Evolutionary conservation across 2,329 filamentous ascomycete species (phyloP).

Genomic region (Aureobasidium sp.): DNA sequence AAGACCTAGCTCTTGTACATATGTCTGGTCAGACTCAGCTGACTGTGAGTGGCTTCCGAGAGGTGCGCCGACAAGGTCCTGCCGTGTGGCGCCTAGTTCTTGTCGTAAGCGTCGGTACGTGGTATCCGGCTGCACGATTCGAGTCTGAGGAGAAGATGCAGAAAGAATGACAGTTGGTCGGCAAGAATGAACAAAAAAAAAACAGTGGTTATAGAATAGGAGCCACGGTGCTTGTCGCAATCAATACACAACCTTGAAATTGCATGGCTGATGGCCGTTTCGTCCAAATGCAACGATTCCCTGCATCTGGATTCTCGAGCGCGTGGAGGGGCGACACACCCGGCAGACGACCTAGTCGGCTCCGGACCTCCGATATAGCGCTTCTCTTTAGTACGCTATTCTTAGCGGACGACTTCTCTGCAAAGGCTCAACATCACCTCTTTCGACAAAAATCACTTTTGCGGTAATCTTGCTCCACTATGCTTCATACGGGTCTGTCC

Average conservation of each 20-base stretch:
- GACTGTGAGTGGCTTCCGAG: not conserved
- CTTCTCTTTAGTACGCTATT: not conserved
- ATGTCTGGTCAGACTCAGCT: not conserved
- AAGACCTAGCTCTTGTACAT: not conserved
- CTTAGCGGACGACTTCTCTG: not conserved
- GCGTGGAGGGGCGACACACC: not conserved
- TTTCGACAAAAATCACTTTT: not conserved
- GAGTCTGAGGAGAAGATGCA: not conserved
- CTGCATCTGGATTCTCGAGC: not conserved
- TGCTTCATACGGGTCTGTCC: not conserved
- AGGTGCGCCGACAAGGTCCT: conserved; percentile 1
- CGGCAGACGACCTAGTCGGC: not conserved
- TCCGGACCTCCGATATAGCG: not conserved
- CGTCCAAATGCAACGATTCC: not conserved
- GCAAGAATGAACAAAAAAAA: not conserved
- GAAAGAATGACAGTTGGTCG: not conserved
- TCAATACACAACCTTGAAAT: not conserved
- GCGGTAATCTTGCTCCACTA: not conserved
- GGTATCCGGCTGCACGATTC: not conserved
- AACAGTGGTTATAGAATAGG: not conserved
- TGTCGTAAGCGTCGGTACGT: not conserved
- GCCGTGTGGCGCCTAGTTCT: not conserved
- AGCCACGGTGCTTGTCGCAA: not conserved
- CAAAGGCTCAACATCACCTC: not conserved
- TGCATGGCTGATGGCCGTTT: conserved; percentile 7